Base-by-base conservation (phyloP, 495 filamentous ascomycete species). In the Aspergillus sclerotiicarbonarius region DNA sequence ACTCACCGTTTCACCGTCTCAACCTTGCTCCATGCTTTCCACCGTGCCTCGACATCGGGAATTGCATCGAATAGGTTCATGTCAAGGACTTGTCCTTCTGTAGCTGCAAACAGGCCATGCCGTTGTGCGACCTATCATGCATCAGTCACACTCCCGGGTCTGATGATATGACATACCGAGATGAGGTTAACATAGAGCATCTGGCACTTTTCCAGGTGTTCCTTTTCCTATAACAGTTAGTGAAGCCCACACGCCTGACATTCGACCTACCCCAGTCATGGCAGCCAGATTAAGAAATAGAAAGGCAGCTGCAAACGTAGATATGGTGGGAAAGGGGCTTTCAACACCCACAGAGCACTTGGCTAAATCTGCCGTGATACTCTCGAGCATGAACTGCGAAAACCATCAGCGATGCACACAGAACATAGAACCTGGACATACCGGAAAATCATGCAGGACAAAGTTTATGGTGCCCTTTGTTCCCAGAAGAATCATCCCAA, bases 11-110 rank as follows among this genome's bases (percentile, higher is more conserved):
- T 82, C 0, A 69, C 71, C 25, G 74, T 78, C 64, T 82, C 80
- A 6, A 82, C 72, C 48, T 73, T 77, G 57, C 73, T 74, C 80
- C 80, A 82, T 4, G 78, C 76, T 56, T 81, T 81, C 80, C 80
- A 82, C 64, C 78, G 65, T 46, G 70, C 67, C 32, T 80, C 80
- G 18, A 77, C 69, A 63, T 81, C 78, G 8, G 73, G 65, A 3
- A 80, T 68, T 15, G 69, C 66, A 30, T 79, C 74, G 41, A 80
- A 80, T 6, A 81, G 60, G 44, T 67, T 70, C 62, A 71, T 76
- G 46, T 78, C 76, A 8, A 80, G 72, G 1, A 74, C 66, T 56
- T 80, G 75, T 18, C 74, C 73, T 54, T 80, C 77, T 8, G 63
- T 76, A 8, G 76, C 69, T 19, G 76, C 70, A 56, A 82, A 81